Evolutionary conservation across 139 green algal species (phyloP), one percentile per base, ranked within the genome.

Genomic region (Pleodorina starrii): DNA sequence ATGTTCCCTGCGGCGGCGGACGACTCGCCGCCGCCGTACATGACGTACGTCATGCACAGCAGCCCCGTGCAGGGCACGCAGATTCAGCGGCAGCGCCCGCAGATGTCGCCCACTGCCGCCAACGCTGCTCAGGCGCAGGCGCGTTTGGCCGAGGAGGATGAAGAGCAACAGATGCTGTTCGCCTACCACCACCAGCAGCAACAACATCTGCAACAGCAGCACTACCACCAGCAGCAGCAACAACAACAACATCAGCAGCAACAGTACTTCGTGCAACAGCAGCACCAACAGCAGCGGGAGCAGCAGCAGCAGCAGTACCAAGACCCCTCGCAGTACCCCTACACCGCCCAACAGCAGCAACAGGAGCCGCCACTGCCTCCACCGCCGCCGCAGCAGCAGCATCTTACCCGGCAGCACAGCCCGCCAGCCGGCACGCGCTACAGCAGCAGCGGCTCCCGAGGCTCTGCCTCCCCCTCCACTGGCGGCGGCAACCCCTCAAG

Each of bases 1-100:
- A 1, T 54, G 40, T 80, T 38, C 25, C 69, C 35, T 3, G 35
- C 7, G 46, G 72, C 19, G 11, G 4, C 72, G 11, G 72, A 80
- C 27, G 23, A 51, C 42, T 76, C 74, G 14, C 48, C 48, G 6
- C 48, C 48, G 48, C 76, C 76, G 76, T 84, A 84, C 76, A 50
- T 71, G 48, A 84, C 76, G 14, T 71, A 71, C 48, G 76, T 84
- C 76, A 84, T 84, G 76, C 76, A 84, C 44, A 54, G 76, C 76
- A 84, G 48, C 12, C 48, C 76, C 23, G 17, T 25, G 9, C 72
- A 51, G 38, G 36, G 68, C 54, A 66, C 54, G 29, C 54, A 66
- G 54, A 25, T 9, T 7, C 5, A 66, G 54, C 54, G 21, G 29
- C 54, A 66, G 72, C n/a, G n/a, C n/a, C 27, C 40, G 72, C 72